Conservation (phyloP, 345 rosid genomes). For the Rhizophora apiculata region DNA sequence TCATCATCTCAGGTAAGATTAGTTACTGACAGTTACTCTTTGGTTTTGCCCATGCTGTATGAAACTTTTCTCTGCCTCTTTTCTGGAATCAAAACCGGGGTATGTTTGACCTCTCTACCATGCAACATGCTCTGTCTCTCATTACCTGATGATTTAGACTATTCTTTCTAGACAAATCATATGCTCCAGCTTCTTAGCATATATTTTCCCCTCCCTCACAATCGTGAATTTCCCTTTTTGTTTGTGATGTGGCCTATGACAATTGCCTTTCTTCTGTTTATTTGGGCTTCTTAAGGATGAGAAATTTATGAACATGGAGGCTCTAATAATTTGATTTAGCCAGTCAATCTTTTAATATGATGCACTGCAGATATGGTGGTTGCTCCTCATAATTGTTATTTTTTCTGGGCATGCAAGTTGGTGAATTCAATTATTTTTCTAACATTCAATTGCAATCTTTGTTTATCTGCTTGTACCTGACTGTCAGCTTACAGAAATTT, state of each 20-base stretch:
- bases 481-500: conserved; percentile 28
- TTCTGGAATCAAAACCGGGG: neutral
- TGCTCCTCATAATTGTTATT: neutral
- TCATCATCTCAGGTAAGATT: conserved; percentile 82
- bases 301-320: neutral
- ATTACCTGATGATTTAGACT: neutral
- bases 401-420: neutral
- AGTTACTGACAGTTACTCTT: neutral
- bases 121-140: neutral
- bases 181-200: neutral
- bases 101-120: neutral
- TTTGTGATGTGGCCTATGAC: too few species aligned
- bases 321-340: neutral
- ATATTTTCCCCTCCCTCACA: neutral
- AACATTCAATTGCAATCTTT: neutral
- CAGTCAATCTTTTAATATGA: neutral
- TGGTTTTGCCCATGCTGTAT: neutral
- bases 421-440: neutral
- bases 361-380: neutral
- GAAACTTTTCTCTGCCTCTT: neutral
- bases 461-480: conserved; percentile 6
- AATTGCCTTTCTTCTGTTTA: neutral
- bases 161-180: neutral
- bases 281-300: neutral
- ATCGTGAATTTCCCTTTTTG: neutral